A percentile compares a stretch with the other conserved stretches of the same genome.
These are phyloP conservation scores for Penicillium sp. DNA, from an alignment of 2,329 filamentous ascomycete species.

Conservation along the genomic window DNA sequence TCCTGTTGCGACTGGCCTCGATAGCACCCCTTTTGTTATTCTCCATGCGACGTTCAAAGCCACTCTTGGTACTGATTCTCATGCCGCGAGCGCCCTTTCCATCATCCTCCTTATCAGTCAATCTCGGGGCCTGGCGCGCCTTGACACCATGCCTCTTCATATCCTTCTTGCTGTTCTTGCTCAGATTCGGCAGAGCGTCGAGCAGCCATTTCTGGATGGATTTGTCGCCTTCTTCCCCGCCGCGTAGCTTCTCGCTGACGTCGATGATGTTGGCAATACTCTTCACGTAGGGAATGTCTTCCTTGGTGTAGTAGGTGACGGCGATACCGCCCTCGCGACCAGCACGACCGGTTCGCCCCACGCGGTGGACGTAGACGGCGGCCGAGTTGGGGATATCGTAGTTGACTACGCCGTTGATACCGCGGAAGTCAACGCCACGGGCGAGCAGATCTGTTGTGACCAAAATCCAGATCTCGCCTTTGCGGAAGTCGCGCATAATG, in stretches of 20 bases:
- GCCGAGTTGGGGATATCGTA: conserved; percentile 94
- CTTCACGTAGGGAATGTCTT: conserved; percentile 87
- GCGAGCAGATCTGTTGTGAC: conserved; percentile 94
- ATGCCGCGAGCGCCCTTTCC: conserved; percentile 44
- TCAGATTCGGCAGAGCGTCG: conserved; percentile 77
- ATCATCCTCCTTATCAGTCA: conserved; percentile 45
- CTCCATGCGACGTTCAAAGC: conserved; percentile 47
- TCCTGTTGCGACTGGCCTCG: conserved; percentile 40
- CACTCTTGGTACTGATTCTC: conserved; percentile 67
- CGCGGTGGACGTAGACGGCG: conserved; percentile 88
- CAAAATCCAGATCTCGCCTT: conserved; percentile 91
- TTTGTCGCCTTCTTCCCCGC: conserved; percentile 47
- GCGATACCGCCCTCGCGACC: conserved; percentile 84
- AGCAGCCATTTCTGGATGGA: conserved; percentile 81
- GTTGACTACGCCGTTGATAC: conserved; percentile 94
- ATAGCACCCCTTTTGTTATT: conserved; percentile 49
- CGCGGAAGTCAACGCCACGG: conserved; percentile 89
- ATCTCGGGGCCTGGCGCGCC: conserved; percentile 53
- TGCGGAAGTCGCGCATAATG: conserved; percentile 86
- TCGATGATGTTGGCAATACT: conserved; percentile 91
- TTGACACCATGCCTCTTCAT: conserved; percentile 81
- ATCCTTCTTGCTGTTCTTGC: conserved; percentile 78
- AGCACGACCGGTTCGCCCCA: conserved; percentile 84
- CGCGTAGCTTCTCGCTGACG: conserved; percentile 69
- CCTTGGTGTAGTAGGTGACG: conserved; percentile 92